These are phyloP conservation scores for Pugionium dolabratum DNA, from an alignment of 345 rosid genomes.

Conservation along the genomic window DNA sequence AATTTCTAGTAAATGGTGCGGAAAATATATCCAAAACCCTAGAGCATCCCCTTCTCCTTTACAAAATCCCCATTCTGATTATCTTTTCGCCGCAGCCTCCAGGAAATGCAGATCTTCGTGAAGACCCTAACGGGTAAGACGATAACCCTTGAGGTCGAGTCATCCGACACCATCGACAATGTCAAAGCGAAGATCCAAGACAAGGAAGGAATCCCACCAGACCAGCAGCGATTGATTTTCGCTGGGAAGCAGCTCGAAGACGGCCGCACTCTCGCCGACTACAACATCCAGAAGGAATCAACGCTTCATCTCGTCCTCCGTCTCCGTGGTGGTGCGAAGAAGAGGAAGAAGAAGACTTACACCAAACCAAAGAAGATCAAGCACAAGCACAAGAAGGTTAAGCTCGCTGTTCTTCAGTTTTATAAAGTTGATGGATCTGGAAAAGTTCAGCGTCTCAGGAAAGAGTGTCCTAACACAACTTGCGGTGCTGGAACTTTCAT, in stretches of 20 bases:
- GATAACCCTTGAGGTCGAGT: slow-evolving; percentile 58
- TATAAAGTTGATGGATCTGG: slow-evolving; percentile 10
- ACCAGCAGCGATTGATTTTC: slow-evolving; percentile 41
- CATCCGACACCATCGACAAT: slow-evolving; percentile 45
- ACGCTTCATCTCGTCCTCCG: slow-evolving; percentile 48
- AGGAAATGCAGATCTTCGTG: slow-evolving; percentile 77
- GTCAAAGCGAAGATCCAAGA: slow-evolving; percentile 45
- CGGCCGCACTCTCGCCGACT: slow-evolving; percentile 43
- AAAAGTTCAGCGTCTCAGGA: slow-evolving; percentile 39
- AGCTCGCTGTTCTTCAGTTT: slow-evolving; percentile 42
- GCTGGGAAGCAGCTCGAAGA: slow-evolving; percentile 45
- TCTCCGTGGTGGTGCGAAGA: slow-evolving; percentile 47
- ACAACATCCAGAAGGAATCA: slow-evolving; percentile 48
- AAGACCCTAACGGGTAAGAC: slow-evolving; percentile 82
- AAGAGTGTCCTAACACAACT: slow-evolving; percentile 39
- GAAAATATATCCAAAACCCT: slow-evolving; percentile 28
- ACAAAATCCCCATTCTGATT: background rate
- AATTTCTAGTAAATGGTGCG: background rate
- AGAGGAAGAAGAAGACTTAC: slow-evolving; percentile 50
- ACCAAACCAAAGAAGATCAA: slow-evolving; percentile 44
- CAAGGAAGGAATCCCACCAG: slow-evolving; percentile 45
- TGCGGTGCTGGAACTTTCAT: slow-evolving; percentile 45
- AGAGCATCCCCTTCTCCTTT: background rate
- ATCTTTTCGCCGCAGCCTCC: background rate
- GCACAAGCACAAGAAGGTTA: slow-evolving; percentile 45